Base-by-base conservation (phyloP, 2,329 filamentous ascomycete species). In the Cryphonectria naterciae region DNA sequence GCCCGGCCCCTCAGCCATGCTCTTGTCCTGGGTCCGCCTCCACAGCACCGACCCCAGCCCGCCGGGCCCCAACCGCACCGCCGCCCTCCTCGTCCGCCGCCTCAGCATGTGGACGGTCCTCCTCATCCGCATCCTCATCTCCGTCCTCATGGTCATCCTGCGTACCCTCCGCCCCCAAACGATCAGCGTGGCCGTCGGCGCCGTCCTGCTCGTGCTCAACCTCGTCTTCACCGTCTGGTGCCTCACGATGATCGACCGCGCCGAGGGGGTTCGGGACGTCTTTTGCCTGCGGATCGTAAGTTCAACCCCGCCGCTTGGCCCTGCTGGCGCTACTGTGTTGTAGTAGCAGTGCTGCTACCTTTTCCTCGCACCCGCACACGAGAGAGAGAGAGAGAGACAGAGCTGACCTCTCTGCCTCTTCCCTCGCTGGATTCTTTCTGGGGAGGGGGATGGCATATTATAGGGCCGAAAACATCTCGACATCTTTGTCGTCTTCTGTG, bases 211-310 rank as follows among this genome's bases (percentile, higher is more conserved):
- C 19, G 49, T 71, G n/a, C 2, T 67, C 22, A 66, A 64, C 28
- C 66, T 71, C 46, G 2, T 69, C 6, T 69, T 64, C 15, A 64
- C 69, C 56, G 35, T 63, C 28, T 71, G 70, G 70, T 69, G 70
- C n/a, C 70, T 71, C 22, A 54, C 67, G 7, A 56, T 67, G 46
- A 69, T 71, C n/a, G 70, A 71, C 39, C 70, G 70, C 8, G 70
- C 67, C 37, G 62, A 67, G 39, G 67, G 56, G n/a, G 68, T 39
- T 15, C 32, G 69, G 65, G 32, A 49, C 2, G 22, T 71, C 4
- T 46, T 58, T 7, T 13, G 67, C 3, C 54, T 69, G 1, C 8
- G 60, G 6, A 46, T 70, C 15, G 68, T 70, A 63, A 10, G 68
- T 64, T 64, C 28, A 22, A 22, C 1, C 3, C 28, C 13, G 10